phyloP scores from a whole-genome alignment of 2,329 filamentous ascomycete species.

The Chaetomiaceae sp. region DNA sequence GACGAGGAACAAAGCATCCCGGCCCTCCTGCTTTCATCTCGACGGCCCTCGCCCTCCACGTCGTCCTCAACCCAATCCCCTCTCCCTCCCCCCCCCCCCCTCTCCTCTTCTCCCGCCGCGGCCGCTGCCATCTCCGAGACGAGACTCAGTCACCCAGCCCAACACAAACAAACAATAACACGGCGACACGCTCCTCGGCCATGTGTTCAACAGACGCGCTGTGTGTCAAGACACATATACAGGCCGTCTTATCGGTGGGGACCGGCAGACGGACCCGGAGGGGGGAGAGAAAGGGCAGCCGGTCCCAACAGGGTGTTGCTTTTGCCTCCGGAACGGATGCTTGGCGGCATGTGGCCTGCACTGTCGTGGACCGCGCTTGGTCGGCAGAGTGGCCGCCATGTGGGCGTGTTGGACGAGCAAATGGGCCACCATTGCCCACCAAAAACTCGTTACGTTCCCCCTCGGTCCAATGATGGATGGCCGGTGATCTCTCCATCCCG shows the following conservation, averaged over 20 bases:
- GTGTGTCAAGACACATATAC: neutral
- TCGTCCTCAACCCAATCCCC: too few relatives aligned
- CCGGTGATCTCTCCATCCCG: too few relatives aligned
- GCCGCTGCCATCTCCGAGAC: neutral
- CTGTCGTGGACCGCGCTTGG: neutral
- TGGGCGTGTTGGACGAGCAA: neutral
- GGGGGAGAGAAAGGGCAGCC: neutral
- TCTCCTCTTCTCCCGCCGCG: too few relatives aligned
- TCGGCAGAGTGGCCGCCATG: neutral
- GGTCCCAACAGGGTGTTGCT: too few relatives aligned
- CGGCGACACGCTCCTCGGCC: neutral
- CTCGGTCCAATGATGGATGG: constrained; percentile 2
- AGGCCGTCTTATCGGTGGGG: neutral
- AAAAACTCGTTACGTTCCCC: neutral
- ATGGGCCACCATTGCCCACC: too few relatives aligned
- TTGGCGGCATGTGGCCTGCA: constrained; percentile 3
- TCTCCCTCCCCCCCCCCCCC: too few relatives aligned
- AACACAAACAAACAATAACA: constrained; percentile 4
- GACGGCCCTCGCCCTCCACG: neutral
- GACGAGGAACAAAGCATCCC: neutral
- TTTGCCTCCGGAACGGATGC: neutral
- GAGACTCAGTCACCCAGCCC: constrained; percentile 1
- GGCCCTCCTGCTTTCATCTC: neutral
- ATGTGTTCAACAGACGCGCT: neutral
- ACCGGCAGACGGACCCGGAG: neutral